Base-by-base conservation (phyloP, 2,329 filamentous ascomycete genomes). In the Ophiostoma novo-ulmi region DNA sequence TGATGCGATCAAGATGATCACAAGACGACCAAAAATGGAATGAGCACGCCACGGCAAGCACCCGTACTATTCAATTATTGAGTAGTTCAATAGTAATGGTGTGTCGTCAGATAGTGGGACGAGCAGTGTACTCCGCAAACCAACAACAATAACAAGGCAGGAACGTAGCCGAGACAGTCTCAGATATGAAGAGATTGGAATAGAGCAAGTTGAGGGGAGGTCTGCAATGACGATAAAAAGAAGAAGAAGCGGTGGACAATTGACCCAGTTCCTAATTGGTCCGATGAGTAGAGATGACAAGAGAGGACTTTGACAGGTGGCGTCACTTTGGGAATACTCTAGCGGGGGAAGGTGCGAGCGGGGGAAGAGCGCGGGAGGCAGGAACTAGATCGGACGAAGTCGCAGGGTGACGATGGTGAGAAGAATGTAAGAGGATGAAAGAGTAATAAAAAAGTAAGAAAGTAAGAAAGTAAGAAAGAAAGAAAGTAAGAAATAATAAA, bases 121-220 rank as follows among this genome's bases (percentile, higher is more conserved):
- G 8, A 35, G 22, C 3, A 63, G n/a, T 7, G 58, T 63, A 31
- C 58, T 63, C 58, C 58, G 13, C 58, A 63, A 63, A 36, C 36
- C 58, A 63, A 63, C 58, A 63, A 64, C 58, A 64, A 64, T 36
- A 64, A 64, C 58, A 64, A 64, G 58, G 58, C 58, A 64, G 58
- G 58, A 64, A 26, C 58, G 52, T 13, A 58, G 52, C n/a, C 52
- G 52, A 58, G 52, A 58, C 52, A 58, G 52, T 58, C 22, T 22
- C 52, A 58, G 52, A 31, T 58, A 17, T 20, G 14, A n/a, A 20
- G 22, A 26, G 22, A 26, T 64, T 64, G 58, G 13, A 14, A 17
- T 5, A 35, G 31, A 36, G 58, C n/a, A 26, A 58, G 26, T 13
- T 7, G n/a, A 26, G 26, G 31, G 4, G 31, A 36, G 6, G 31